Evolutionary conservation across 1,139 yeast species (phyloP), one percentile per base, ranked within the genome.

Genomic region (Suhomyces ambrosiae): DNA sequence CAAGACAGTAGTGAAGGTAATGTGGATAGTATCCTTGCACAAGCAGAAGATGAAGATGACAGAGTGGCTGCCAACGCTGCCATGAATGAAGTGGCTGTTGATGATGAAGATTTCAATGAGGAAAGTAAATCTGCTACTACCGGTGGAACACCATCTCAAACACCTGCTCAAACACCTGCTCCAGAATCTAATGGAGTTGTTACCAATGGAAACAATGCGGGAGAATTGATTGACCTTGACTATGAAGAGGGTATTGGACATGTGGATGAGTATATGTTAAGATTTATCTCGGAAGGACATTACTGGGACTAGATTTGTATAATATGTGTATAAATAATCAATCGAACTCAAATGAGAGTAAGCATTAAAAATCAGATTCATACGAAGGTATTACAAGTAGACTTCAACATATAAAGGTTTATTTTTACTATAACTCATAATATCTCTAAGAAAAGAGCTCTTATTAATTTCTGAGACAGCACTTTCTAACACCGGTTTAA

Each of bases 41-140:
- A 86, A 56, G 98, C 96, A 0, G 98, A 92, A 64, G 98, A 94
- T 58, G 97, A 82, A 37, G 97, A 92, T 40, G 99, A 94, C 66
- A 85, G 95, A 13, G 79, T 76, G 4, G 99, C 99, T 2, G 97
- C 97, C 0, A 84, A 74, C 48, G 80, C 80, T 24, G 98, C 98
- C 0, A 74, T 89, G 83, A 77, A 77, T 50, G 98, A 92, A 59
- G 87, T 79, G n/a, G 85, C 83, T 12, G 63, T 78, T 18, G 98
- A 92, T 56, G 82, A 80, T 36, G 92, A 85, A 33, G 99, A 94
- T 58, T 92, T 92, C 58, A 56, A 61, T 38, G 77, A 71, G 32
- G 74, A 68, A 16, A 55, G 53, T 30, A 61, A 56, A 30, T 40
- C 62, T 7, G 56, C 50, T 3, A 52, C 64, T 1, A 85, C 80